A percentile compares a stretch with the other conserved stretches of the same genome.
phyloP scores from a whole-genome alignment of 352 stramenopile species.

The Pythium apleroticum region DNA sequence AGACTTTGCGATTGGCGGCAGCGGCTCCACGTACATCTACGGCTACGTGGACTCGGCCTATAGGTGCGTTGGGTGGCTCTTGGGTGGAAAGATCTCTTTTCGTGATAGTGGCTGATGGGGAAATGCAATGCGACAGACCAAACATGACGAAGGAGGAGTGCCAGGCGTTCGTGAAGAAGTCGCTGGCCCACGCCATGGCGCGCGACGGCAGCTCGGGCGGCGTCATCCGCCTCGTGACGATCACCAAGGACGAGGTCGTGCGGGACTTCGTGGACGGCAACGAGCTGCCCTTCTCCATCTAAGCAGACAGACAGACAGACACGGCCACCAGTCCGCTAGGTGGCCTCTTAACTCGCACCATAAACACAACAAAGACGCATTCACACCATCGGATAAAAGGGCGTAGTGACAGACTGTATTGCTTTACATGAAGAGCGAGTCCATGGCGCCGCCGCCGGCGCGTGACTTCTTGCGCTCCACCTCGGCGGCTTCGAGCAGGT shows the following conservation, averaged over 20 bases:
- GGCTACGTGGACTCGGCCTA: conserved; percentile 95
- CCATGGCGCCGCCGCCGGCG: conserved; percentile 58
- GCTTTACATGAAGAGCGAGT: conserved; percentile 81
- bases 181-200: conserved; percentile 97
- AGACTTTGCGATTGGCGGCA: conserved; percentile 96
- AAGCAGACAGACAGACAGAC: conserved; percentile 20
- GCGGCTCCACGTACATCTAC: conserved; percentile 98
- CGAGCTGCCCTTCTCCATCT: conserved; percentile 88
- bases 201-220: conserved; percentile 98
- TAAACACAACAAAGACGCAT: conserved; percentile 2
- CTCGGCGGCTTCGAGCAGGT: conserved; percentile 69
- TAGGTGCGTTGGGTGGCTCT: conserved; percentile 36
- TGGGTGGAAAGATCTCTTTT: not conserved
- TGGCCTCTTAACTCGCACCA: not conserved
- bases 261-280: conserved; percentile 93
- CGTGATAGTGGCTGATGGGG: not conserved
- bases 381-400: not conserved
- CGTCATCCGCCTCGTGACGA: conserved; percentile 96
- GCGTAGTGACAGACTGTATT: not conserved
- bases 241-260: conserved; percentile 90
- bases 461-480: conserved; percentile 73
- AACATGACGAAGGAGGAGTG: conserved; percentile 98
- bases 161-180: conserved; percentile 93
- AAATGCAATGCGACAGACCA: conserved; percentile 35
- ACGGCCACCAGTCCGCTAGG: not conserved